Evolutionary conservation across 768 basidiomycete species (phyloP).

Genomic region (Tylopilus intermedius): DNA sequence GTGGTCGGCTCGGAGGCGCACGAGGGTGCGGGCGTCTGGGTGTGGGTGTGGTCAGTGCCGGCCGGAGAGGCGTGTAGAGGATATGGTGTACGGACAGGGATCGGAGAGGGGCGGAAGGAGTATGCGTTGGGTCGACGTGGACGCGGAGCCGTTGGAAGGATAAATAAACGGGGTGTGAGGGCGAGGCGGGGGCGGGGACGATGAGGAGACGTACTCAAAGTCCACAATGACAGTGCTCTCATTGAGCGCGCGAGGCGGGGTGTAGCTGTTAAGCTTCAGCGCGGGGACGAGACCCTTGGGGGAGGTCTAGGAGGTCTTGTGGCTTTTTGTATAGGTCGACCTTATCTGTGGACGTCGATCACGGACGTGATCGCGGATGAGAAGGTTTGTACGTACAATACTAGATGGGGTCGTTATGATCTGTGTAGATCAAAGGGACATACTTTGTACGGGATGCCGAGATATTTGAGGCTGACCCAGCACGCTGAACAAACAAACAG

Average conservation of each 20-base stretch:
- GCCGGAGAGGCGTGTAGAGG: background rate
- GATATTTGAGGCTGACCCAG: slow-evolving; percentile 68
- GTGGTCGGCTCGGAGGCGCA: slow-evolving; percentile 65
- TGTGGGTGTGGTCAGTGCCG: background rate
- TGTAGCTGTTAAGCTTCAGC: slow-evolving; percentile 48
- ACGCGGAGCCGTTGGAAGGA: slow-evolving; percentile 35
- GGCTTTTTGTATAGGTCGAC: slow-evolving; percentile 85
- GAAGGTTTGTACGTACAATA: no score
- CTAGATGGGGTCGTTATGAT: background rate
- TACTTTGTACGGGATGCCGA: slow-evolving; percentile 69
- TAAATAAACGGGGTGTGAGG: no score
- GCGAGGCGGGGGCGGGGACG: no score
- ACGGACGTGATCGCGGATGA: no score
- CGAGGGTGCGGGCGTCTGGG: slow-evolving; percentile 61
- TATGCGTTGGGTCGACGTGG: slow-evolving; percentile 41
- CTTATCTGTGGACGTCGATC: slow-evolving; percentile 45
- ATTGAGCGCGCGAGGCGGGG: slow-evolving; percentile 60
- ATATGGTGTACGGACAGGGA: slow-evolving; percentile 47
- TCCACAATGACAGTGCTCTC: slow-evolving; percentile 80
- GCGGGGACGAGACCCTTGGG: slow-evolving; percentile 81
- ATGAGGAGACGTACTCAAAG: slow-evolving; percentile 39
- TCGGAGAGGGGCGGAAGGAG: slow-evolving; percentile 55
- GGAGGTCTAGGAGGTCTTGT: slow-evolving; percentile 69
- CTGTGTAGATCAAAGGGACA: background rate
- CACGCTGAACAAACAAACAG: slow-evolving; percentile 80